These are phyloP conservation scores for Umbelopsis sp. DNA, from an alignment of 192 early-diverging fungal genomes.

Conservation along the genomic window DNA sequence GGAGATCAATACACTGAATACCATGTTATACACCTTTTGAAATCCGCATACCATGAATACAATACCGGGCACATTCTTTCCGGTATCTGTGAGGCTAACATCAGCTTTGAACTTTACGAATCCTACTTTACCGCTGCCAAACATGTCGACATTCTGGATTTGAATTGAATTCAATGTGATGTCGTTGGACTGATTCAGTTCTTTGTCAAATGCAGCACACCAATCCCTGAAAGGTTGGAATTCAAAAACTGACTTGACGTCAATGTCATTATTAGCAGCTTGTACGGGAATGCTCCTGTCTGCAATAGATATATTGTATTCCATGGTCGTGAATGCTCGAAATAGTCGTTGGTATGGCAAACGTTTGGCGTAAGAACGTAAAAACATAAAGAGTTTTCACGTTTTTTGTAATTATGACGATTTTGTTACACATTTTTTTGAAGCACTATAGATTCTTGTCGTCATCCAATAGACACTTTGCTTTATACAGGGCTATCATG, in stretches of 20 bases:
- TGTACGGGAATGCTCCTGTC: not conserved
- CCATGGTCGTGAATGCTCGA: not conserved
- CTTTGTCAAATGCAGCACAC: constrained; percentile 47
- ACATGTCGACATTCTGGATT: constrained; percentile 77
- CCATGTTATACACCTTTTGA: not conserved
- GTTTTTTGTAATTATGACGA: not conserved
- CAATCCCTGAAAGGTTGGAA: constrained; percentile 66
- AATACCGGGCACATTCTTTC: constrained; percentile 64
- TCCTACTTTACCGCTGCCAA: constrained; percentile 62
- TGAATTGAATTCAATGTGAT: constrained; percentile 53
- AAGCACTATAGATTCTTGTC: no score
- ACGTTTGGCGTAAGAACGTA: not conserved
- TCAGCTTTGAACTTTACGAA: constrained; percentile 75
- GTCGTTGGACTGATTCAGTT: constrained; percentile 23
- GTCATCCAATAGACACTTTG: no score
- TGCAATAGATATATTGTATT: constrained; percentile 7
- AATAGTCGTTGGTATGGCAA: not conserved
- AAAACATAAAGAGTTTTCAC: not conserved
- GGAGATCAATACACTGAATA: not conserved
- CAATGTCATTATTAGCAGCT: constrained; percentile 9
- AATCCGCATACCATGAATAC: constrained; percentile 69
- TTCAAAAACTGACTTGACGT: constrained; percentile 35
- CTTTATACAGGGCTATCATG: no score
- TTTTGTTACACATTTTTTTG: no score
- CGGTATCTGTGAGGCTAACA: constrained; percentile 49